Evolutionary conservation across 176 grass and related monocot genomes (phyloP).

Genomic region (Oryza meridionalis): DNA sequence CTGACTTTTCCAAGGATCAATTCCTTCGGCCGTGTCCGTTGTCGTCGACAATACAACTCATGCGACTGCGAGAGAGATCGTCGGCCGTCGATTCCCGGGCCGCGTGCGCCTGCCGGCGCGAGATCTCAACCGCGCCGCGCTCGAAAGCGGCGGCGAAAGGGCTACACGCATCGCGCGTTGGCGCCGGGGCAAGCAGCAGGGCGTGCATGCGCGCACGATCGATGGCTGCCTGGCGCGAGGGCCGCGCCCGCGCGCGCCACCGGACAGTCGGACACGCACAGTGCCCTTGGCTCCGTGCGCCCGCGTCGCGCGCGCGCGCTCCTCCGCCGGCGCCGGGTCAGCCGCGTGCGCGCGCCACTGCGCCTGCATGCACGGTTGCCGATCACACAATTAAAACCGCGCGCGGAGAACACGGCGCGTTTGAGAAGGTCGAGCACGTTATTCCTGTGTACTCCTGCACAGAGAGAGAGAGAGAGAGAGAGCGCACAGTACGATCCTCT

Average conservation of each 20-base stretch:
- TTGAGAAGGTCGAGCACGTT: neutral
- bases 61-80: no score
- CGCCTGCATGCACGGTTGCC: neutral
- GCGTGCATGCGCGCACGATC: conserved; percentile 11
- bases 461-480: no score
- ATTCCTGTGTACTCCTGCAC: neutral
- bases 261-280: conserved; percentile 12
- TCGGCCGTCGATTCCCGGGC: no score
- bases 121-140: neutral
- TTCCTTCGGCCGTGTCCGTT: no score
- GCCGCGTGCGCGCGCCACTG: neutral
- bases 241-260: neutral
- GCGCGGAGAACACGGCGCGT: no score
- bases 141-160: neutral
- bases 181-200: neutral
- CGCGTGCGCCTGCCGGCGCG: neutral
- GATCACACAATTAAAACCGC: neutral
- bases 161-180: neutral
- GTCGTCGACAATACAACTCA: no score
- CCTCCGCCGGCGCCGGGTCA: conserved; percentile 39
- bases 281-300: neutral
- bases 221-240: neutral
- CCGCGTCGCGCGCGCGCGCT: conserved; percentile 2
- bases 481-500: neutral
- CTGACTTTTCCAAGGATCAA: no score